A percentile compares a stretch with the other conserved stretches of the same genome.
phyloP scores from a whole-genome alignment of 352 stramenopile species.

The Phytopythium aichiense region DNA sequence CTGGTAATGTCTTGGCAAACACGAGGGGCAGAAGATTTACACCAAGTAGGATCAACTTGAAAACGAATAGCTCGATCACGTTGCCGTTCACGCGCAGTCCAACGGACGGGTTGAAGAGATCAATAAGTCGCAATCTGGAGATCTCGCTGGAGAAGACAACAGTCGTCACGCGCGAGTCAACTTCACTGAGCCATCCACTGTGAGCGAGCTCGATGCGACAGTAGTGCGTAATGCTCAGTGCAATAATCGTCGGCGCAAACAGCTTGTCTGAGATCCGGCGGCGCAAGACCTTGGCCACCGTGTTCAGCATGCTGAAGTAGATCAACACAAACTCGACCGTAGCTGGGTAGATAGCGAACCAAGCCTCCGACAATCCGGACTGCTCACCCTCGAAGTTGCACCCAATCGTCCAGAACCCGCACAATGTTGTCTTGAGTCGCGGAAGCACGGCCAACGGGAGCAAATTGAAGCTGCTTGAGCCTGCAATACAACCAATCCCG shows the following conservation, averaged over 20 bases:
- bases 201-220: conserved; percentile 7
- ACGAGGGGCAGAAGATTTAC: conserved; percentile 13
- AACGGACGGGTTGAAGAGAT: conserved; percentile 11
- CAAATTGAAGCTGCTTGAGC: conserved; percentile 18
- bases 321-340: conserved; percentile 20
- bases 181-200: conserved; percentile 9
- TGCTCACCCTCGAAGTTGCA: conserved; percentile 39
- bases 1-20: background rate
- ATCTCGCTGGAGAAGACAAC: conserved; percentile 11
- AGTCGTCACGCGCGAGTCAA: conserved; percentile 13
- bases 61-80: conserved; percentile 15
- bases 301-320: conserved; percentile 21
- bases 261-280: conserved; percentile 21
- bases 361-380: conserved; percentile 16
- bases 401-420: conserved; percentile 26
- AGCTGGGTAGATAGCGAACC: conserved; percentile 21
- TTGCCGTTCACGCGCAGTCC: conserved; percentile 16
- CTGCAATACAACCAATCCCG: conserved; percentile 21
- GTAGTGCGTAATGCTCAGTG: background rate
- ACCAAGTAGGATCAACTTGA: conserved; percentile 12
- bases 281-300: conserved; percentile 14
- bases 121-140: conserved; percentile 2
- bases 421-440: conserved; percentile 25
- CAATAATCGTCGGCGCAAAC: conserved; percentile 23
- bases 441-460: conserved; percentile 27